Evolutionary conservation across 2,329 filamentous ascomycete species (phyloP).

Genomic region (Cylindrodendrum hubeiense): DNA sequence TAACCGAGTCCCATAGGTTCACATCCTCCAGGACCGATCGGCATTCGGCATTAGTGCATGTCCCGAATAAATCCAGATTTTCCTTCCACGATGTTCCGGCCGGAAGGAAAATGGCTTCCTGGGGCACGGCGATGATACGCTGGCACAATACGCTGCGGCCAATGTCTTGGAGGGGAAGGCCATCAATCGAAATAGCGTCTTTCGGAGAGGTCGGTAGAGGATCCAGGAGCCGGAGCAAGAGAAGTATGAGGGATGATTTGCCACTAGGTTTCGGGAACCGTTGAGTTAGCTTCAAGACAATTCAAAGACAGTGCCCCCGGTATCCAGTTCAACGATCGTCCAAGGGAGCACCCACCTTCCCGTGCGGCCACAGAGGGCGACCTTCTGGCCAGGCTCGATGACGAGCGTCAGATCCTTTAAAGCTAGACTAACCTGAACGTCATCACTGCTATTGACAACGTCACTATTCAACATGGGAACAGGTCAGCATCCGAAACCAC

Average conservation of each 20-base stretch:
- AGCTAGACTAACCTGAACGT: slow-evolving; percentile 1
- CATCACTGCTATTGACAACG: too few species aligned
- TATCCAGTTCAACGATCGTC: too few species aligned
- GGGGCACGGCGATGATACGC: slow-evolving; percentile 62
- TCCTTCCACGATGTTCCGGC: slow-evolving; percentile 32
- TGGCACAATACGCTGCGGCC: slow-evolving; percentile 56
- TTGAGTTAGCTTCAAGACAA: too few species aligned
- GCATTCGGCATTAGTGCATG: slow-evolving; percentile 46
- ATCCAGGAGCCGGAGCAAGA: slow-evolving; percentile 55
- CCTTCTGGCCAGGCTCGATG: slow-evolving; percentile 36
- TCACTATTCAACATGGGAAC: too few species aligned
- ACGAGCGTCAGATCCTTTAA: slow-evolving; percentile 17
- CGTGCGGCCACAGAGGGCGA: slow-evolving; percentile 39
- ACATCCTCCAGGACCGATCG: slow-evolving; percentile 46
- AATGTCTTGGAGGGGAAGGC: slow-evolving; percentile 50
- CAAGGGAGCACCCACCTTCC: slow-evolving; percentile 36
- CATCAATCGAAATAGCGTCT: slow-evolving; percentile 56
- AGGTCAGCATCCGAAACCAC: too few species aligned
- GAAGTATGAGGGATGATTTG: slow-evolving; percentile 56
- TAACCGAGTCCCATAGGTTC: slow-evolving; percentile 45
- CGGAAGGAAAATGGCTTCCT: slow-evolving; percentile 64
- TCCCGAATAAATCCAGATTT: slow-evolving; percentile 55
- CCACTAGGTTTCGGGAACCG: slow-evolving; percentile 51
- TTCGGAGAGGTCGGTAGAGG: slow-evolving; percentile 36
- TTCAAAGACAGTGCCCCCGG: too few species aligned